Evolutionary conservation across 495 filamentous ascomycete genomes (phyloP), one percentile per base, ranked within the genome.

Genomic region (Cercophora sp.): DNA sequence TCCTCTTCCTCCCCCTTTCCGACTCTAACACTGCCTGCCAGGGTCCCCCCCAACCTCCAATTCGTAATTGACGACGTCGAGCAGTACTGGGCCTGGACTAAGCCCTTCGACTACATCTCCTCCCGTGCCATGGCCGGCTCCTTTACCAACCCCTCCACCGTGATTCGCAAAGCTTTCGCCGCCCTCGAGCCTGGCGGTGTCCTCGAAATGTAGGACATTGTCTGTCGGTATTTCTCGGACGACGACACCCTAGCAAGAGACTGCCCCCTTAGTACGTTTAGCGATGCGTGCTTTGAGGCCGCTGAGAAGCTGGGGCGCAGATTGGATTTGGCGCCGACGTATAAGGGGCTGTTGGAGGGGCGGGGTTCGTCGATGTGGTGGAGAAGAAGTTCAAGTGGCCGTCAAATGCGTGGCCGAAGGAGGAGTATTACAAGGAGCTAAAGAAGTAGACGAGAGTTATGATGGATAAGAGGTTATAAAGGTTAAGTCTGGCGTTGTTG

Each of bases 11-110:
- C n/a, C 29, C 15, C 43, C 25, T 34, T 18, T 19, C 25, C 16
- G 20, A 27, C 25, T 31, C 1, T 5, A 10, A 46, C 13, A 42
- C 18, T 31, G 6, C 9, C 40, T 13, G 16, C 9, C 29, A 61
- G 64, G 27, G 55, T 78, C 18, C 73, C 77, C 0, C 71, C 71
- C 29, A 80, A 80, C 54, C 53, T 69, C 40, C 54, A 36, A n/a
- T 78, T 80, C 54, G 45, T 71, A 32, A 64, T 76, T 52, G 73
- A 76, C 54, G 74, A 79, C 48, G 58, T 70, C 11, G 76, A 78
- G 55, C 64, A 74, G 32, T 39, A 57, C 0, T 80, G 76, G 76
- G 57, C 67, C 13, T 80, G 68, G 48, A 46, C 48, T 18, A 41
- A 65, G 10, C 48, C 60, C 43, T 79, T 78, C 55, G 74, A 79